Percentiles rank a stretch among this genome's conserved stretches.
phyloP scores from a whole-genome alignment of 2,329 filamentous ascomycete species.

The Coccinonectria pachysandricola region DNA sequence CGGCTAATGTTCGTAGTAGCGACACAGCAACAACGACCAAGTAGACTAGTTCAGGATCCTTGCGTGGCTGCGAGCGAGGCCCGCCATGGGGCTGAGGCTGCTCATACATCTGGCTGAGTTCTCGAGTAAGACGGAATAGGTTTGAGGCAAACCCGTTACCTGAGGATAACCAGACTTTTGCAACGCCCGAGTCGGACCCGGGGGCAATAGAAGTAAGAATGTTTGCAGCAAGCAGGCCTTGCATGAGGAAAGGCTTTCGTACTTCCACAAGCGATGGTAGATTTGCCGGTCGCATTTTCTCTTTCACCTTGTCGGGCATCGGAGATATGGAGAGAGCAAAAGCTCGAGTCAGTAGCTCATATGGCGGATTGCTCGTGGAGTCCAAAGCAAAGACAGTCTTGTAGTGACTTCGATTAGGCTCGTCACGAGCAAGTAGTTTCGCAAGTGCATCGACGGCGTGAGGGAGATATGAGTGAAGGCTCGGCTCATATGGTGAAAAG shows the following conservation, averaged over 20 bases:
- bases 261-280: slow-evolving; percentile 62
- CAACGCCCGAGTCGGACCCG: slow-evolving; percentile 59
- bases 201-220: slow-evolving; percentile 71
- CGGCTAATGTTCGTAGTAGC: slow-evolving; percentile 56
- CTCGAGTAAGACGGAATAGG: slow-evolving; percentile 63
- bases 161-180: slow-evolving; percentile 71
- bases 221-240: slow-evolving; percentile 82
- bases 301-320: slow-evolving; percentile 55
- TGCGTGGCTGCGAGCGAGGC: slow-evolving; percentile 24
- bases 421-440: slow-evolving; percentile 84
- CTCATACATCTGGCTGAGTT: slow-evolving; percentile 56
- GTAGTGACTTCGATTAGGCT: slow-evolving; percentile 82
- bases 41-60: slow-evolving; percentile 45
- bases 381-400: slow-evolving; percentile 72
- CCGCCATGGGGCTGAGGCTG: slow-evolving; percentile 30
- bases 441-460: slow-evolving; percentile 83
- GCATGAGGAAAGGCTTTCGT: slow-evolving; percentile 82
- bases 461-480: slow-evolving; percentile 77
- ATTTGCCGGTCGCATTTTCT: slow-evolving; percentile 46
- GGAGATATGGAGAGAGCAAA: slow-evolving; percentile 82
- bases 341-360: slow-evolving; percentile 74
- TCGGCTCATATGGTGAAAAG: slow-evolving; percentile 73
- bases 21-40: slow-evolving; percentile 60
- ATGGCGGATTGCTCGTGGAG: slow-evolving; percentile 49
- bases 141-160: slow-evolving; percentile 76